Percentiles rank a stretch among this genome's conserved stretches.
These are phyloP conservation scores for Ceratorhiza oryzae-sativae DNA, from an alignment of 1,284 basidiomycete genomes.

Conservation along the genomic window DNA sequence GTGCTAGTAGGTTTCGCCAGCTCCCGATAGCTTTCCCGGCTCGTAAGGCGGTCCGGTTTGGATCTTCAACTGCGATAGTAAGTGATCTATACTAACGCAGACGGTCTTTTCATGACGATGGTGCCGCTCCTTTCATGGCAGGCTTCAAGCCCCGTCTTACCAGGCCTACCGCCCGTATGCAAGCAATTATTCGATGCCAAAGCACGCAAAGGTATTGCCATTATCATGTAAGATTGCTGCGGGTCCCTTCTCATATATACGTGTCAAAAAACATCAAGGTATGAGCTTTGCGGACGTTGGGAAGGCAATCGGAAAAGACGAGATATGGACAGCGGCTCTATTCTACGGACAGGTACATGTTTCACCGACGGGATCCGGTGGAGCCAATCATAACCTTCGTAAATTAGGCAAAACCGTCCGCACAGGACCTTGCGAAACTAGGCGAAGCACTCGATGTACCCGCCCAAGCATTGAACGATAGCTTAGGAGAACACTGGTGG, in stretches of 20 bases:
- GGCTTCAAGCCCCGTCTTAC: constrained; percentile 32
- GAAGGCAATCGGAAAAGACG: constrained; percentile 73
- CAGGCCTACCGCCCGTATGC: constrained; percentile 29
- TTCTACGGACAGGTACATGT: constrained; percentile 80
- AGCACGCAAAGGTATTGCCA: constrained; percentile 22
- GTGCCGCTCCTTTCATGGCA: background rate
- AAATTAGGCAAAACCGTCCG: constrained; percentile 69
- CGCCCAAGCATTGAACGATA: constrained; percentile 52
- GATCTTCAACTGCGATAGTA: constrained; percentile 30
- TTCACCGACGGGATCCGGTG: too few species aligned
- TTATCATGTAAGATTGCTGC: too few species aligned
- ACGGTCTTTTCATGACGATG: background rate
- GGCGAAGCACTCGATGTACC: constrained; percentile 60
- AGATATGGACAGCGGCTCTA: constrained; percentile 87
- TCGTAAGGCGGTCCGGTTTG: background rate
- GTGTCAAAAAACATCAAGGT: background rate
- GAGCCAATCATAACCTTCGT: constrained; percentile 1
- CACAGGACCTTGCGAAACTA: constrained; percentile 66
- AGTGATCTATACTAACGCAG: background rate
- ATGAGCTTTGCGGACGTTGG: constrained; percentile 78
- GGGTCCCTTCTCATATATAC: too few species aligned
- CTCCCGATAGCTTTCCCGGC: background rate
- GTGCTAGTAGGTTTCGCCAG: background rate
- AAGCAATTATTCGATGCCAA: constrained; percentile 36
- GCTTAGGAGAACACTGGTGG: constrained; percentile 72